These are phyloP conservation scores for Trichopus zeylanicus DNA, from an alignment of 116 monocot species.

Conservation along the genomic window DNA sequence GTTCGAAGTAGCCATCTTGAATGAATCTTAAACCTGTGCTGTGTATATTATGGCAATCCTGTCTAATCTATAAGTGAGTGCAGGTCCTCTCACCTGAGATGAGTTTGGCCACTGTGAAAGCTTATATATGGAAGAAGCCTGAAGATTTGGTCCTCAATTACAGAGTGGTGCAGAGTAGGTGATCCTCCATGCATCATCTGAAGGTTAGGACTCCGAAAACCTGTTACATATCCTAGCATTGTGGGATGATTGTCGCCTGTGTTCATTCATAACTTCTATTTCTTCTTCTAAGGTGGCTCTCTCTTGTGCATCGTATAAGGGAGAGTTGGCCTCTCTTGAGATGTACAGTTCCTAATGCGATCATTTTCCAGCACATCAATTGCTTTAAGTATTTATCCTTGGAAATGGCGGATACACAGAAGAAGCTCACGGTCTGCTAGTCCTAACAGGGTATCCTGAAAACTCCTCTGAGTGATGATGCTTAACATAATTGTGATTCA, in stretches of 20 bases:
- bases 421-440: not conserved
- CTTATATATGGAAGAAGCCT: conserved; percentile 95
- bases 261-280: not conserved
- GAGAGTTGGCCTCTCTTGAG: not conserved
- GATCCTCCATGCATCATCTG: conserved; percentile 5
- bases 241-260: not conserved
- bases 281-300: not conserved
- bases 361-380: not conserved
- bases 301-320: not conserved
- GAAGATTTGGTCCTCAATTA: conserved; percentile 94
- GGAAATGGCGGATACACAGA: too few species aligned
- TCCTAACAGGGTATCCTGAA: not conserved
- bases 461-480: not conserved
- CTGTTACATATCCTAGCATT: not conserved
- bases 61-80: conserved; percentile 1
- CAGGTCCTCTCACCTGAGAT: conserved; percentile 78
- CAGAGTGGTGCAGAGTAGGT: conserved; percentile 40
- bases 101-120: conserved; percentile 89
- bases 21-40: not conserved
- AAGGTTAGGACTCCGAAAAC: not conserved
- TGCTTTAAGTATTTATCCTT: too few species aligned
- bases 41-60: not conserved
- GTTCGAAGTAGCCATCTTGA: conserved; percentile 6
- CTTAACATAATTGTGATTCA: not conserved
- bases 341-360: too few species aligned